These are phyloP conservation scores for Pelargonium nanum DNA, from an alignment of 345 rosid species.

Conservation along the genomic window DNA sequence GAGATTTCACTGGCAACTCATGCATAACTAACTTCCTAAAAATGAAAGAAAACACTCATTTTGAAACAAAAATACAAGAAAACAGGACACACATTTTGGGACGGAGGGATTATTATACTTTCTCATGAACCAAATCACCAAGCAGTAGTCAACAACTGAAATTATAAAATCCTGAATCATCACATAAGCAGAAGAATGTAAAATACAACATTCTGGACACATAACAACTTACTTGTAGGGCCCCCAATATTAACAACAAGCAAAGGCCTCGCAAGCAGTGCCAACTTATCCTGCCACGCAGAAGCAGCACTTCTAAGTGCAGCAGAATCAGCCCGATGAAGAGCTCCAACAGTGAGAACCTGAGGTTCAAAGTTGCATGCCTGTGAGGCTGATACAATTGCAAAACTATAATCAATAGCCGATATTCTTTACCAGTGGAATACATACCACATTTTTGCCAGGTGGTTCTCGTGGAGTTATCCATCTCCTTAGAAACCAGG, in stretches of 20 bases:
- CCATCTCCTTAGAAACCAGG: slow-evolving; percentile 67
- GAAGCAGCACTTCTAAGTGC: slow-evolving; percentile 54
- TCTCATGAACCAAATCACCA: too few relatives aligned
- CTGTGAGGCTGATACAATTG: slow-evolving; percentile 8
- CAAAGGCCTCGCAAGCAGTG: slow-evolving; percentile 63
- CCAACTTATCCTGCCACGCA: slow-evolving; percentile 61
- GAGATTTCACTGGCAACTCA: too few relatives aligned
- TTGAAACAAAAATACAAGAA: too few relatives aligned
- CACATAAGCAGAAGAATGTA: background rate
- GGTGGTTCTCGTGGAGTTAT: slow-evolving; percentile 74
- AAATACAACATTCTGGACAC: slow-evolving; percentile 4
- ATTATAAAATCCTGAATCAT: background rate
- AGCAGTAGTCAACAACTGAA: too few relatives aligned
- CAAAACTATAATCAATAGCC: background rate
- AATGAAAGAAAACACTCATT: too few relatives aligned
- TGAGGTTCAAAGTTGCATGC: slow-evolving; percentile 18
- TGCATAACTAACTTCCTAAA: too few relatives aligned
- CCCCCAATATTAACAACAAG: slow-evolving; percentile 92
- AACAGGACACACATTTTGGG: too few relatives aligned
- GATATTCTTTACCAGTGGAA: slow-evolving; percentile 3
- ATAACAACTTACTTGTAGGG: slow-evolving; percentile 55
- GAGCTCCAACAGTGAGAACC: slow-evolving; percentile 87
- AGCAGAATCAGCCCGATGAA: slow-evolving; percentile 67
- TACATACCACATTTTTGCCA: slow-evolving; percentile 61
- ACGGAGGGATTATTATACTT: too few relatives aligned